These are phyloP conservation scores for Fusarium anthophilum DNA, from an alignment of 2,329 filamentous ascomycete species.

Conservation along the genomic window DNA sequence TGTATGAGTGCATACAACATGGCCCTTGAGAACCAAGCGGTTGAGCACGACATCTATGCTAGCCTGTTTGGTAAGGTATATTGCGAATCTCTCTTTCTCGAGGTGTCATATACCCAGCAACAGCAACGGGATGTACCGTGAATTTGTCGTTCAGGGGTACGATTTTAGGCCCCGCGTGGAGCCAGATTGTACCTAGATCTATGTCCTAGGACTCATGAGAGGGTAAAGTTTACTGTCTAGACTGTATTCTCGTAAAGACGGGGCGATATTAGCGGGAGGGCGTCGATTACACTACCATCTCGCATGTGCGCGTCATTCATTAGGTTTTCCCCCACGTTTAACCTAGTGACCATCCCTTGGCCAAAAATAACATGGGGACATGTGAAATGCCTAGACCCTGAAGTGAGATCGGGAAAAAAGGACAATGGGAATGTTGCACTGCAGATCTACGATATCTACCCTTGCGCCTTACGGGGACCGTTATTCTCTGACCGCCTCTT, in stretches of 20 bases:
- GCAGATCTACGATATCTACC: slow-evolving; percentile 3
- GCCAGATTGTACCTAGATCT: slow-evolving; percentile 29
- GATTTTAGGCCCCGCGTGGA: slow-evolving; percentile 17
- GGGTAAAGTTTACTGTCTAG: too few species aligned
- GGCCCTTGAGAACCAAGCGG: neutral
- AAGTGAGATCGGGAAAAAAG: neutral
- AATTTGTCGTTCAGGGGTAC: neutral
- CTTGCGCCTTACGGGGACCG: neutral
- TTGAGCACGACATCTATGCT: slow-evolving; percentile 14
- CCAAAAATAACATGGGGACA: neutral
- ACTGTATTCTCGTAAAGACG: slow-evolving; percentile 28
- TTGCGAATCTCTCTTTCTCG: slow-evolving; percentile 13
- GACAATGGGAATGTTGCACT: slow-evolving; percentile 7
- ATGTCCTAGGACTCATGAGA: neutral
- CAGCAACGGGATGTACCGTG: neutral
- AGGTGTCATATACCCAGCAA: slow-evolving; percentile 32
- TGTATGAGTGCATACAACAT: neutral
- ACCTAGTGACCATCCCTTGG: neutral
- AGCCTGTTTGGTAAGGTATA: slow-evolving; percentile 5
- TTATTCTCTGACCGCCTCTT: neutral
- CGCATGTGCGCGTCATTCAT: slow-evolving; percentile 38
- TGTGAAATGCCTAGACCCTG: slow-evolving; percentile 1
- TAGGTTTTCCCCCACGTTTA: slow-evolving; percentile 2
- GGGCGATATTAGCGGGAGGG: neutral
- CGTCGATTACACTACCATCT: slow-evolving; percentile 33